phyloP scores from a whole-genome alignment of 2,329 filamentous ascomycete species.

The Bipolaris sorokiniana region DNA sequence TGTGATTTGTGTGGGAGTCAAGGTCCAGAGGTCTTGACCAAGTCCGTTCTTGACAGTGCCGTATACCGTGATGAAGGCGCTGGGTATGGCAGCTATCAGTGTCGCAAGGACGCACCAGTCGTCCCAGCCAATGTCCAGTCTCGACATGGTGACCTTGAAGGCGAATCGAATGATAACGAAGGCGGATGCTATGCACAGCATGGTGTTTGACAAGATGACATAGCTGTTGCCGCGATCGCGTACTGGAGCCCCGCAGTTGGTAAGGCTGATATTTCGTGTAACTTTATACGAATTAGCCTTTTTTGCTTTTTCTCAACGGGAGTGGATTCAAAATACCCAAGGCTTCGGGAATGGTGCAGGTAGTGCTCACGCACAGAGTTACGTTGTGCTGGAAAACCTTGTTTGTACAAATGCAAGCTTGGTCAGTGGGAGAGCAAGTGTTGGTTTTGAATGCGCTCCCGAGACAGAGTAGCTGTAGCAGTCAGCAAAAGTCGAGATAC shows the following conservation, averaged over 20 bases:
- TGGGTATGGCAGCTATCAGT: constrained; percentile 30
- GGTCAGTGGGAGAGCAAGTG: constrained; percentile 27
- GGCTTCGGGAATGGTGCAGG: constrained; percentile 32
- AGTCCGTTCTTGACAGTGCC: constrained; percentile 49
- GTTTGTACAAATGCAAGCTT: constrained; percentile 34
- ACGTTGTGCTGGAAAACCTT: constrained; percentile 27
- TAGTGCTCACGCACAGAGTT: constrained; percentile 25
- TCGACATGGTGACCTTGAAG: constrained; percentile 47
- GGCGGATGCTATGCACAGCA: constrained; percentile 43
- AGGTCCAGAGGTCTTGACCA: constrained; percentile 60
- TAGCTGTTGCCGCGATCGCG: constrained; percentile 47
- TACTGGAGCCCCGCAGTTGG: constrained; percentile 49
- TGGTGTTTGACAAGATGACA: constrained; percentile 42
- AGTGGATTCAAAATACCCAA: constrained; percentile 20
- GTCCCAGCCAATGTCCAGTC: constrained; percentile 47
- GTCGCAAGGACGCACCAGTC: constrained; percentile 45
- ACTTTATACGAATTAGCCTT: constrained; percentile 25
- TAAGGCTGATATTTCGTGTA: constrained; percentile 51
- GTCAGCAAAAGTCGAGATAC: constrained; percentile 1
- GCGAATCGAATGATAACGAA: constrained; percentile 47
- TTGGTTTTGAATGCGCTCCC: constrained; percentile 17
- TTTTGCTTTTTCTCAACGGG: neutral
- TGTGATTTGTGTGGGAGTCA: constrained; percentile 52
- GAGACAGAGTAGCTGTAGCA: constrained; percentile 19
- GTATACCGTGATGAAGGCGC: constrained; percentile 35